These are phyloP conservation scores for Leccinum angustisporum DNA, from an alignment of 1,284 basidiomycete species.

Conservation along the genomic window DNA sequence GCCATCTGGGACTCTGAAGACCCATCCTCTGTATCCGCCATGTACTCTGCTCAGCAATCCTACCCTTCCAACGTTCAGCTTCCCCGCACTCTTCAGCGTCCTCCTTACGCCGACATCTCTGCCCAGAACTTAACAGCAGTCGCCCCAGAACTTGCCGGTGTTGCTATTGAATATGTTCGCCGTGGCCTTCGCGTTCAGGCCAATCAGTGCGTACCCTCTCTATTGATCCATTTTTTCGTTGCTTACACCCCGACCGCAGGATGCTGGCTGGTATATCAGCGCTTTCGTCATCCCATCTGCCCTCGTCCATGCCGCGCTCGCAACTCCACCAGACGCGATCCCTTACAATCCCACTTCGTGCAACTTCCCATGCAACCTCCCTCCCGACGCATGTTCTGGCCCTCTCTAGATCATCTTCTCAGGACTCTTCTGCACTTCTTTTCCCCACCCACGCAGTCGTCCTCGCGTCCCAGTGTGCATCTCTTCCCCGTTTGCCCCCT, in stretches of 20 bases:
- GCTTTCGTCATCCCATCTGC: conserved; percentile 49
- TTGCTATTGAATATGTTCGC: conserved; percentile 62
- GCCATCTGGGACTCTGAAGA: conserved; percentile 37
- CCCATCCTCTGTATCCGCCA: conserved; percentile 22
- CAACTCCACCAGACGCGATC: conserved; percentile 45
- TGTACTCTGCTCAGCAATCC: conserved; percentile 33
- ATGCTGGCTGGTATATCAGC: conserved; percentile 52
- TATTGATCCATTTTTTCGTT: conserved; percentile 4
- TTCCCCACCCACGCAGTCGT: conserved; percentile 59
- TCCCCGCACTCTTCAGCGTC: conserved; percentile 56
- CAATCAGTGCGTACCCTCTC: conserved; percentile 43
- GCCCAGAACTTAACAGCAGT: conserved; percentile 50
- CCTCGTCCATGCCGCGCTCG: conserved; percentile 45
- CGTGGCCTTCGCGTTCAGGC: conserved; percentile 50
- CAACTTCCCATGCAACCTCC: conserved; percentile 31
- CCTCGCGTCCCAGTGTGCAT: conserved; percentile 58
- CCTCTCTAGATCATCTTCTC: conserved; percentile 42
- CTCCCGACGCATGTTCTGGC: conserved; percentile 64
- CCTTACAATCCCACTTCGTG: conserved; percentile 46
- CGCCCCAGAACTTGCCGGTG: conserved; percentile 54
- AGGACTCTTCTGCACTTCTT: conserved; percentile 39
- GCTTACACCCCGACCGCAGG: conserved; percentile 31
- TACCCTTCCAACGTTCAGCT: conserved; percentile 47
- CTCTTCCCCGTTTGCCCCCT: conserved; percentile 52
- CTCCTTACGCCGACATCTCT: conserved; percentile 53